Base-by-base conservation (phyloP, 2,329 filamentous ascomycete genomes). In the Cladophialophora immunda region DNA sequence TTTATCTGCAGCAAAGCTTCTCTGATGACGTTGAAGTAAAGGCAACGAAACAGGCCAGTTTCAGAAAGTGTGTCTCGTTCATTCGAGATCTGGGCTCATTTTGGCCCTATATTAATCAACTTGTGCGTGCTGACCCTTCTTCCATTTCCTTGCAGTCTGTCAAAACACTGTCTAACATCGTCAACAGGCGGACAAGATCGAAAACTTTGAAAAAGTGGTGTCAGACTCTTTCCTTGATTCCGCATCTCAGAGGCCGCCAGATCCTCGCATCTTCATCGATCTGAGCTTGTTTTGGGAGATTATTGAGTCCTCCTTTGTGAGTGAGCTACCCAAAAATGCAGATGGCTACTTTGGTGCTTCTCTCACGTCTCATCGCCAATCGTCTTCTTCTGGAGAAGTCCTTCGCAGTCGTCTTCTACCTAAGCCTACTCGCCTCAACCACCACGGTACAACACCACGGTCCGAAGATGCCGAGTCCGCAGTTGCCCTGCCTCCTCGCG, bases 1-100 rank as follows among this genome's bases (percentile, higher is more conserved):
- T 86, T 38, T 84, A 84, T 68, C 72, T 86, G 2, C 84, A 86
- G 68, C 80, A 85, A 36, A 85, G 83, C 67, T 86, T 84, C 27
- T 83, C 84, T n/a, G 77, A 78, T 61, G 75, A 81, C 45, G 34
- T 68, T 13, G 70, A 71, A 2, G 78, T 80, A 38, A 75, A 80
- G 38, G 73, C 78, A 55, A 76, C 81, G 62, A 84, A 83, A 67
- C 76, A 80, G 30, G 77, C 78, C 19, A 77, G 78, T 30, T 84
- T 83, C 62, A 76, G 76, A 29, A 82, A 79, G 67, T 84, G 82
- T 65, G 75, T 84, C 45, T 73, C 72, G 17, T 84, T 84, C 63
- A 78, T 84, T 25, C 78, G 77, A 55, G 69, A 69, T n/a, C 67
- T 83, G 34, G 80, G 79, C 2, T 67, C 74, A 29, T 76, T 76